Percentiles rank a stretch among this genome's conserved stretches.
These are phyloP conservation scores for Persicaria maculosa DNA, from an alignment of 148 eudicot species.

Conservation along the genomic window DNA sequence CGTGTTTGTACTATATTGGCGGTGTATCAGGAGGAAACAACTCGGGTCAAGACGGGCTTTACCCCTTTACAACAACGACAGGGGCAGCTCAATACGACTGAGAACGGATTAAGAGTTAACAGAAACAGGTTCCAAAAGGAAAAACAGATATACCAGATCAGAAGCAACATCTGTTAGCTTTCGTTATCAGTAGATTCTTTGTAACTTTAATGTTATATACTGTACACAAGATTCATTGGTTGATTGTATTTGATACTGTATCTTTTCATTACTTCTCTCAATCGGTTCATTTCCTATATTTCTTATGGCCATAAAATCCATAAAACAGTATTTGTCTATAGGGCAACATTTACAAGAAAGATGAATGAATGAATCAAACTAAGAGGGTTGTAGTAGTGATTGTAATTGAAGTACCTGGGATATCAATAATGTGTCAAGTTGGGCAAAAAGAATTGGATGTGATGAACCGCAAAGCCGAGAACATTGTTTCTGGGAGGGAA, in stretches of 20 bases:
- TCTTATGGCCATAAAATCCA: not conserved
- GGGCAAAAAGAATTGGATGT: conserved; percentile 5
- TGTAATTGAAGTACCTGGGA: not conserved
- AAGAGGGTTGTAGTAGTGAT: not conserved
- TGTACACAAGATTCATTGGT: not conserved
- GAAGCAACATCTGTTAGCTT: not conserved
- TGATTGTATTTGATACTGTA: not conserved
- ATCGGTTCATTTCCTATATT: not conserved
- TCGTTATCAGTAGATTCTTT: not conserved
- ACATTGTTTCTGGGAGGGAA: not conserved
- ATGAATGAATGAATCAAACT: conserved; percentile 9
- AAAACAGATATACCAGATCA: not conserved
- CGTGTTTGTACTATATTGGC: conserved; percentile 66
- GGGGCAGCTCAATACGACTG: conserved; percentile 33
- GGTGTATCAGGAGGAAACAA: conserved; percentile 70
- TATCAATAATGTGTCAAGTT: conserved; percentile 1
- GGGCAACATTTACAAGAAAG: conserved; percentile 9
- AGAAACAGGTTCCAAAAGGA: not conserved
- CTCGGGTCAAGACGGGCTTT: conserved; percentile 53
- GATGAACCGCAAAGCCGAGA: not conserved
- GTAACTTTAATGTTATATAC: not conserved
- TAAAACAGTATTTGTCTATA: not conserved
- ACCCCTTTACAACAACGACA: conserved; percentile 62
- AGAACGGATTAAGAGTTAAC: conserved; percentile 53
- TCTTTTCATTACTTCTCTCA: not conserved